phyloP scores from a whole-genome alignment of 352 stramenopile genomes.

The Phytophthora hybrid region DNA sequence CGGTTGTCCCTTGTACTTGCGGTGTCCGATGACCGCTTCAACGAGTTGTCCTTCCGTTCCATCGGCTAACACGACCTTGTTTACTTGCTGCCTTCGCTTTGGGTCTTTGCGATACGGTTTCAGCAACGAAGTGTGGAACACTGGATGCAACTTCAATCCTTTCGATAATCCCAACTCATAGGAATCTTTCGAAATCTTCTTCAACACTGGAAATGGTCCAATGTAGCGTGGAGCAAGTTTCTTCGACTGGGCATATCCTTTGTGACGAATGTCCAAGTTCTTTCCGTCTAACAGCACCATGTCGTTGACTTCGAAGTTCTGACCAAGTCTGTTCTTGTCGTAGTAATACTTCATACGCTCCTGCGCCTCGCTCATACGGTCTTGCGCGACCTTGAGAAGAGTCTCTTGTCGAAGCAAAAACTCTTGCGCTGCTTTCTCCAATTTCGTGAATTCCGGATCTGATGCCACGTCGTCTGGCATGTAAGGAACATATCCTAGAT shows the following conservation, averaged over 20 bases:
- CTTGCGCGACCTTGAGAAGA: constrained; percentile 8
- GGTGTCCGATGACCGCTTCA: constrained; percentile 19
- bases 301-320: too few species aligned
- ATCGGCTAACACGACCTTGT: constrained; percentile 11
- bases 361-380: constrained; percentile 13
- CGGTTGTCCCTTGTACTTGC: neutral
- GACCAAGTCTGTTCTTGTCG: constrained; percentile 10
- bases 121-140: neutral
- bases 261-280: constrained; percentile 17
- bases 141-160: too few species aligned
- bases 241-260: constrained; percentile 2
- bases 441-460: constrained; percentile 17
- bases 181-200: constrained; percentile 12
- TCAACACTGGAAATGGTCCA: constrained; percentile 2
- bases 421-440: constrained; percentile 10
- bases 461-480: constrained; percentile 9
- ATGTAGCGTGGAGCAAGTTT: constrained; percentile 18
- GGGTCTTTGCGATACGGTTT: constrained; percentile 5
- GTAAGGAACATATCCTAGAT: constrained; percentile 3
- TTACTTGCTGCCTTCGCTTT: neutral
- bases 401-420: constrained; percentile 9
- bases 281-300: constrained; percentile 3
- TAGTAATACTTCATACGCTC: constrained; percentile 4
- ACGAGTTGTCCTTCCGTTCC: constrained; percentile 15
- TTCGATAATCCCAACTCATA: constrained; percentile 18